Percentiles rank a stretch among this genome's conserved stretches.
Conservation (phyloP, 2,329 filamentous ascomycete species). For the Neopestalotiopsis sp. region DNA sequence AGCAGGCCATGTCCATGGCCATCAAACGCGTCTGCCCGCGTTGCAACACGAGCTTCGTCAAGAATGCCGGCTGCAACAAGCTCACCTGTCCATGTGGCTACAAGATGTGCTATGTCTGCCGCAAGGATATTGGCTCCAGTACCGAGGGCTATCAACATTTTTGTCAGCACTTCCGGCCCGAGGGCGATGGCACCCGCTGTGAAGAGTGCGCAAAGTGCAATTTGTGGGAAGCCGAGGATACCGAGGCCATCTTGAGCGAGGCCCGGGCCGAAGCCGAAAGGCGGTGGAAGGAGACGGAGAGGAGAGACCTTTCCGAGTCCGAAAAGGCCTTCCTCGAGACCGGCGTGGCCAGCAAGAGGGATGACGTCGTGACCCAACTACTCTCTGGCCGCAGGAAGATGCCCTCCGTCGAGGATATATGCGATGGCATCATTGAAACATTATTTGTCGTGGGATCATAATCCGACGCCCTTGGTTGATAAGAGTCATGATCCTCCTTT, state of each 20-base stretch:
- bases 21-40: conserved; percentile 94
- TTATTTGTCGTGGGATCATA: conserved; percentile 28
- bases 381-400: conserved; percentile 27
- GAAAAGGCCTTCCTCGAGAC: conserved; percentile 64
- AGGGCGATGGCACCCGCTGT: conserved; percentile 75
- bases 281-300: conserved; percentile 72
- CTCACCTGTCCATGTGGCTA: conserved; percentile 95
- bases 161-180: conserved; percentile 90
- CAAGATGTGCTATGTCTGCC: conserved; percentile 97
- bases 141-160: conserved; percentile 89
- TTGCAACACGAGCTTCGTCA: conserved; percentile 92
- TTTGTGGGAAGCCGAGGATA: conserved; percentile 77
- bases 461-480: background rate
- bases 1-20: conserved; percentile 90
- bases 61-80: conserved; percentile 94
- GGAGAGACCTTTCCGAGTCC: conserved; percentile 56
- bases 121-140: conserved; percentile 67
- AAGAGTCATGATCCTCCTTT: background rate
- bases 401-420: conserved; percentile 34
- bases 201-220: conserved; percentile 81
- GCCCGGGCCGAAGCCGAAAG: conserved; percentile 75
- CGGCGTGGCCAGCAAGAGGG: conserved; percentile 40
- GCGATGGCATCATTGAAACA: conserved; percentile 34
- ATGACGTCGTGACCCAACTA: conserved; percentile 21
- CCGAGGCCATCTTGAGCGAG: conserved; percentile 68